A percentile compares a stretch with the other conserved stretches of the same genome.
phyloP scores from a whole-genome alignment of 1,284 basidiomycete species.

The Apiotrichum gamsii region DNA sequence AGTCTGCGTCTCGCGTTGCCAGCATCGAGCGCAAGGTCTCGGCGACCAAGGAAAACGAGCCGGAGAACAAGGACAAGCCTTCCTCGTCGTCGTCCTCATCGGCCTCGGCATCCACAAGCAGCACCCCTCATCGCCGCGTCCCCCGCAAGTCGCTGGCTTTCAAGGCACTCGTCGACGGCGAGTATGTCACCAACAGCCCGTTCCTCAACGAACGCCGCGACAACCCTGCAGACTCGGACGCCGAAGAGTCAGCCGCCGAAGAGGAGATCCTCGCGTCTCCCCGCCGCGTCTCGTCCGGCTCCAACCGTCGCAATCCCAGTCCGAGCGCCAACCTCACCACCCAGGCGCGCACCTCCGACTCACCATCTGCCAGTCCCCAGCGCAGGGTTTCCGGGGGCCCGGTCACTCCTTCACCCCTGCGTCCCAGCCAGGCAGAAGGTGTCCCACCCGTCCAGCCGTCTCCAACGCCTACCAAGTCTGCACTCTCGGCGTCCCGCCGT shows the following conservation, averaged over 20 bases:
- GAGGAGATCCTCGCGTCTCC: slow-evolving; percentile 27
- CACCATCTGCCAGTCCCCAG: slow-evolving; percentile 35
- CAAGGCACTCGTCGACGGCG: slow-evolving; percentile 65
- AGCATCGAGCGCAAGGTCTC: slow-evolving; percentile 32
- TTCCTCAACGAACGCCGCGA: slow-evolving; percentile 51
- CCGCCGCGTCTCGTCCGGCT: slow-evolving; percentile 24
- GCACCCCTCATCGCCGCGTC: background rate
- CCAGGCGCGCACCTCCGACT: slow-evolving; percentile 20
- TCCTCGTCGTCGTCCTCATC: background rate
- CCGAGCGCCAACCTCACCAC: slow-evolving; percentile 16
- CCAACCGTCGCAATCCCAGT: slow-evolving; percentile 23
- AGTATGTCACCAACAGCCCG: slow-evolving; percentile 78
- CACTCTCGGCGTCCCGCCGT: slow-evolving; percentile 65
- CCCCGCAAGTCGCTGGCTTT: slow-evolving; percentile 64
- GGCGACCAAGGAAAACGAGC: slow-evolving; percentile 58
- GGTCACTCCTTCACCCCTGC: slow-evolving; percentile 27
- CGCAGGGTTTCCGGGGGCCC: slow-evolving; percentile 14
- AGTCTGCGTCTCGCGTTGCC: slow-evolving; percentile 14
- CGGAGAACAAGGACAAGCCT: slow-evolving; percentile 26
- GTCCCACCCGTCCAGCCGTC: slow-evolving; percentile 5
- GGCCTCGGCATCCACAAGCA: too few species aligned
- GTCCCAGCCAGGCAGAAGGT: slow-evolving; percentile 3
- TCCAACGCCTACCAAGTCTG: slow-evolving; percentile 54
- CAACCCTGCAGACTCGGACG: slow-evolving; percentile 1
- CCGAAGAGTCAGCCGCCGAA: background rate